phyloP scores from a whole-genome alignment of 306 rosid genomes.

The Cucumis hystrix region DNA sequence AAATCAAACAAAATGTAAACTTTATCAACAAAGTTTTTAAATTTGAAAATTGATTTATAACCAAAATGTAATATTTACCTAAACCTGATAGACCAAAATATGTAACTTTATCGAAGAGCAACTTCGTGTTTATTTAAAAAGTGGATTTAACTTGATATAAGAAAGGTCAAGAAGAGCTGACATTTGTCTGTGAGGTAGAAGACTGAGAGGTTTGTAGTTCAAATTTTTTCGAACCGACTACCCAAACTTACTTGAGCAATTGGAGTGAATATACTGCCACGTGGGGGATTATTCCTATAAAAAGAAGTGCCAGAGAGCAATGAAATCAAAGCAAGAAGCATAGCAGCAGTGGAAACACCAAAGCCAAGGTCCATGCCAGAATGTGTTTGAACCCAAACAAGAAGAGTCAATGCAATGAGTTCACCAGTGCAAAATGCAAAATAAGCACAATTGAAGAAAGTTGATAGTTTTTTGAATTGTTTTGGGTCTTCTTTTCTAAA shows the following conservation, averaged over 20 bases:
- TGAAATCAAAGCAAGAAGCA: conserved; percentile 31
- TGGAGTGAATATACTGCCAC: conserved; percentile 45
- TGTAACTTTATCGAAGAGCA: too few species aligned
- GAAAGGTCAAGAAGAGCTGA: too few species aligned
- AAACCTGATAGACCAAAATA: too few species aligned
- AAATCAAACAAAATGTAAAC: too few species aligned
- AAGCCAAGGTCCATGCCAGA: conserved; percentile 58
- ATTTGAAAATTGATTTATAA: too few species aligned
- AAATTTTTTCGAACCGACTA: too few species aligned
- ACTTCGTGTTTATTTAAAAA: too few species aligned
- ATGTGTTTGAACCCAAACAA: conserved; percentile 55
- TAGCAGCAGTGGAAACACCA: conserved; percentile 46
- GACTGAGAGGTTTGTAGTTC: too few species aligned
- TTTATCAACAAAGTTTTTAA: too few species aligned
- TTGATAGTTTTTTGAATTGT: conserved; percentile 29
- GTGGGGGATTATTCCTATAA: conserved; percentile 27
- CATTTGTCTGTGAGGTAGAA: too few species aligned
- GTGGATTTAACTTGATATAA: too few species aligned
- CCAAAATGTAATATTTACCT: too few species aligned
- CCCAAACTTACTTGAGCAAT: conserved; percentile 31
- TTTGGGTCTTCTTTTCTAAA: conserved; percentile 23
- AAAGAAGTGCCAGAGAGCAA: conserved; percentile 19
- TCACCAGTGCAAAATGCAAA: conserved; percentile 51
- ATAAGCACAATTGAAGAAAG: conserved; percentile 48
- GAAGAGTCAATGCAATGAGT: conserved; percentile 37